Conservation (phyloP, 139 green algal genomes). For the Volvox africanus region DNA sequence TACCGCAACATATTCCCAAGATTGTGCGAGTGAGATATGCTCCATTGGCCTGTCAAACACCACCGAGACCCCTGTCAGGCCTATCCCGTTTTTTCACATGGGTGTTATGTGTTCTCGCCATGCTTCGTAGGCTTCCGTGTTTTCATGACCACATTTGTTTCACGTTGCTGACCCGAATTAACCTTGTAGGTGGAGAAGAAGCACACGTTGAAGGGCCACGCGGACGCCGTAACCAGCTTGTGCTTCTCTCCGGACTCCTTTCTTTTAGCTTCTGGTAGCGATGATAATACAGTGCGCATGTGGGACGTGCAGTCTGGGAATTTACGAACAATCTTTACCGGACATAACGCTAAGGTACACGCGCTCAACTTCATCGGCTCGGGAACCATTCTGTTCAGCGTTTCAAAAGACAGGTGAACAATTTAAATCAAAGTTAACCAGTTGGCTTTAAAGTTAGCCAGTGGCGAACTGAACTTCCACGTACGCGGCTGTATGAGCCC, state of each 20-base stretch:
- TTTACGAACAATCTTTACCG: conserved; percentile 61
- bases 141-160: too few species aligned
- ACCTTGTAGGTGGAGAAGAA: conserved; percentile 51
- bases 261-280: conserved; percentile 51
- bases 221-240: conserved; percentile 47
- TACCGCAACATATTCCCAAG: conserved; percentile 41
- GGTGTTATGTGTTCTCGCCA: not conserved
- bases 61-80: not conserved
- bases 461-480: too few species aligned
- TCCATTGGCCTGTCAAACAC: not conserved
- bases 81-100: not conserved
- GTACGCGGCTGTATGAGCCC: too few species aligned
- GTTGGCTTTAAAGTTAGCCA: too few species aligned
- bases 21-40: conserved; percentile 34
- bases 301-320: conserved; percentile 57
- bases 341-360: conserved; percentile 55
- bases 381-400: conserved; percentile 64
- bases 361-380: conserved; percentile 56
- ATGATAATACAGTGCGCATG: conserved; percentile 63
- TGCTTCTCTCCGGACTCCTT: conserved; percentile 59
- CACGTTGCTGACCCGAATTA: not conserved
- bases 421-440: not conserved
- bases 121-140: too few species aligned
- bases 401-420: conserved; percentile 50
- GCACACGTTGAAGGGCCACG: conserved; percentile 61